Evolutionary conservation across 805 yeast species (phyloP), one percentile per base, ranked within the genome.

Genomic region (Saturnispora hagleri): DNA sequence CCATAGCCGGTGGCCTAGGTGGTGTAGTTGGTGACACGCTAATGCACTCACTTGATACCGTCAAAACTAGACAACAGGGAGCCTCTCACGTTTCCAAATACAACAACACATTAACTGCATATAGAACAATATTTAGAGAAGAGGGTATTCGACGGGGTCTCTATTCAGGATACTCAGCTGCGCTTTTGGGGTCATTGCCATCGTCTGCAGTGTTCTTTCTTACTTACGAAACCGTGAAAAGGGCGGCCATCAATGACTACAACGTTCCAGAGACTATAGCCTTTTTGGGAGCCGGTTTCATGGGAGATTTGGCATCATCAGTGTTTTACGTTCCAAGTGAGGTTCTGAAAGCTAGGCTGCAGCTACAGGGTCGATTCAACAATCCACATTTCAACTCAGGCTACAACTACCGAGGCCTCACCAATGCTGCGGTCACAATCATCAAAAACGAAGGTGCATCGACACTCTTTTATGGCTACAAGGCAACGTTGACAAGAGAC

Each of bases 61-160:
- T 93, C 33, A 93, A 93, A 65, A 93, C 99, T 2, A 75, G 99
- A 56, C 99, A 93, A 66, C 99, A 93, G 64, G 98, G 96, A n/a
- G 86, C 95, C 4, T 82, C 86, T 22, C 72, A 74, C 57, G 75
- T 75, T 20, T 57, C 71, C 6, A 85, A 87, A 65, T 91, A 91
- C 67, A 76, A 71, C 54, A 82, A 77, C 60, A 89, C 89, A 83
- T 60, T 84, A 8, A 76, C 80, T 10, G 96, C 97, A 0, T 89
- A 86, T 60, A 55, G 68, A 27, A 83, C 91, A 0, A 85, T 93
- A n/a, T 68, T 85, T 47, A 64, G 74, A 42, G 87, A 91, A 60
- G 99, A 93, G 72, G 99, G 99, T 0, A 57, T 93, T 8, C 66
- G 77, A 47, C 76, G 84, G 53, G 99, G 99, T 0, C 70, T 93